Evolutionary conservation across 176 grass and related monocot genomes (phyloP).

Genomic region (Carex scoparia): DNA sequence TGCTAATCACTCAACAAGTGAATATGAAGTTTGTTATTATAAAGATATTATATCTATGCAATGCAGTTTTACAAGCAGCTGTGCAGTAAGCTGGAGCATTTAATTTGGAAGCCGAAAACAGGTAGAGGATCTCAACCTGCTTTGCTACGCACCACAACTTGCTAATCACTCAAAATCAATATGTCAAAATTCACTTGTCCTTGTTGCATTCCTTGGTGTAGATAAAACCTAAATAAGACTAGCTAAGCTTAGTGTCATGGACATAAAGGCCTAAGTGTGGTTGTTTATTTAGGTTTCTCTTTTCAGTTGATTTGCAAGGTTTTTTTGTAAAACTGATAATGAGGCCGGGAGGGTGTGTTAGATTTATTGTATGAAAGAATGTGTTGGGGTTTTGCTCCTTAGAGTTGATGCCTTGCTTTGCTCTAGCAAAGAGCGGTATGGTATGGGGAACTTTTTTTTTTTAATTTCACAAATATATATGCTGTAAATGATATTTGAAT

Average conservation of each 20-base stretch:
- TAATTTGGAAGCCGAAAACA: slow-evolving; percentile 67
- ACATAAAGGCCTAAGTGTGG: not conserved
- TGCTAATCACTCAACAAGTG: too few relatives aligned
- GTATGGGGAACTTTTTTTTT: not conserved
- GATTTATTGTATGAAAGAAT: not conserved
- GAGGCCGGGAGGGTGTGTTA: not conserved
- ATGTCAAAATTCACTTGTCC: not conserved
- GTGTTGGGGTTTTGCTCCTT: not conserved
- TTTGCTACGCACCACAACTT: slow-evolving; percentile 36
- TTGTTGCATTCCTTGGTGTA: not conserved
- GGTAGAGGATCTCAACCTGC: slow-evolving; percentile 31
- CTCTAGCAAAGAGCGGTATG: not conserved
- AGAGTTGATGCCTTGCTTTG: not conserved
- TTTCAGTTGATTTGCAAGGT: not conserved
- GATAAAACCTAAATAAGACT: slow-evolving; percentile 5
- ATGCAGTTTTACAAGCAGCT: slow-evolving; percentile 87
- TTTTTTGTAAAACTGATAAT: not conserved
- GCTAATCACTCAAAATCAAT: slow-evolving; percentile 20
- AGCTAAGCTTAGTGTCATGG: not conserved
- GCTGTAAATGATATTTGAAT: not conserved
- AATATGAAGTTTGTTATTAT: not conserved
- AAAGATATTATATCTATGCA: not conserved
- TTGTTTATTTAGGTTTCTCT: not conserved
- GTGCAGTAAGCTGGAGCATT: slow-evolving; percentile 53
- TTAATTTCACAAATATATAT: not conserved